Base-by-base conservation (phyloP, 2,329 filamentous ascomycete genomes). In the Aureobasidium uvarum region DNA sequence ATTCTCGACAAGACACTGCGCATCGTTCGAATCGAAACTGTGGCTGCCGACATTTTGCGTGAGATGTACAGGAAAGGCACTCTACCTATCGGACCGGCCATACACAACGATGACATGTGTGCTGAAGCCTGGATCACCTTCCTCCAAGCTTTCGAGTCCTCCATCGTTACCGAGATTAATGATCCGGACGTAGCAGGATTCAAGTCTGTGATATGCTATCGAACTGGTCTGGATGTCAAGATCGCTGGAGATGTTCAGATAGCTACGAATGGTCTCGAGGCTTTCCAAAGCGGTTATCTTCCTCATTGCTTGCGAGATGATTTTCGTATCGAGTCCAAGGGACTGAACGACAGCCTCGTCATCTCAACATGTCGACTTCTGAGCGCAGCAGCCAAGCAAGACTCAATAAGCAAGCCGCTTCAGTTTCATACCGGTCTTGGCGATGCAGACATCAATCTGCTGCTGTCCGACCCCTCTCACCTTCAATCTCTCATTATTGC, bases 371-470 rank as follows among this genome's bases (percentile, higher is more conserved):
- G 91, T 7, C 79, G 82, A 52, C 74, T 86, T 33, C 82, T 94
- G 7, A 77, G 77, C 1, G 72, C 71, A 60, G 75, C 79, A 10
- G 77, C 81, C 43, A 76, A 78, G 38, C 74, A 74, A 20, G 74
- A 73, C 3, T 76, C 77, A 36, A 70, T 70, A 3, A 84, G 84
- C 65, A 95, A 94, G 73, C 90, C 91, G 0, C 79, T 96, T 14
- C 91, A 96, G 72, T 89, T 96, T 69, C 91, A 96, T 71, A 95
- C 90, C 0, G 91, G 91, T 0, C 81, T 95, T 0, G 91, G 91
- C 0, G 91, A 95, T 72, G 90, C 88, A 69, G 91, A 95, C 71
- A 89, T 95, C 59, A 84, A 81, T 5, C 79, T 96, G 31, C 78
- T 85, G 2, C 84, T 83, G 59, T 84, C 90, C 0, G 94, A 91